These are phyloP conservation scores for Chrysosporium queenslandicum DNA, from an alignment of 2,329 filamentous ascomycete genomes.

Conservation along the genomic window DNA sequence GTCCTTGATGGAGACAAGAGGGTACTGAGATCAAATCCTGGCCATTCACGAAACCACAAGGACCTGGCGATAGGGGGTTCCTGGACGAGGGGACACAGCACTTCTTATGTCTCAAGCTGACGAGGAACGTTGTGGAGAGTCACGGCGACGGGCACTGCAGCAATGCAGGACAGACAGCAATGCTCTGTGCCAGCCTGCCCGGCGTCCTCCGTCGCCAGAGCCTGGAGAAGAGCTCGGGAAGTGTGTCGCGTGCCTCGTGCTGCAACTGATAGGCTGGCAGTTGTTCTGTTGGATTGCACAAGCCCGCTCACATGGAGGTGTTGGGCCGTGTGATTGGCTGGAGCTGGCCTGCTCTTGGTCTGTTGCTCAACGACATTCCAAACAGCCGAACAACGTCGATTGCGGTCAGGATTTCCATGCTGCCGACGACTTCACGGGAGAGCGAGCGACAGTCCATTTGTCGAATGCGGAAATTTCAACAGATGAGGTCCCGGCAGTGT, in stretches of 20 bases:
- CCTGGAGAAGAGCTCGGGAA: not conserved
- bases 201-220: too few species aligned
- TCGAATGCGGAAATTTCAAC: too few species aligned
- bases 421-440: too few species aligned
- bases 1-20: not conserved
- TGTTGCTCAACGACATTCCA: too few species aligned
- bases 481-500: too few species aligned
- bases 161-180: not conserved
- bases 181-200: too few species aligned
- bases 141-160: too few species aligned
- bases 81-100: not conserved
- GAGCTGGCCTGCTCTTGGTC: not conserved
- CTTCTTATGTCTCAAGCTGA: not conserved
- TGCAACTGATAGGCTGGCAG: slow-evolving; percentile 19
- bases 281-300: not conserved
- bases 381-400: too few species aligned
- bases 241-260: slow-evolving; percentile 20
- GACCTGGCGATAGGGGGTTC: not conserved
- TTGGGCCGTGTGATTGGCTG: slow-evolving; percentile 11
- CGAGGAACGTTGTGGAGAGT: too few species aligned
- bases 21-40: not conserved
- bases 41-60: not conserved
- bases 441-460: too few species aligned
- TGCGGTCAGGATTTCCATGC: too few species aligned
- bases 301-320: slow-evolving; percentile 12